phyloP scores from a whole-genome alignment of 192 early-diverging fungal species.

The Backusella circina region DNA sequence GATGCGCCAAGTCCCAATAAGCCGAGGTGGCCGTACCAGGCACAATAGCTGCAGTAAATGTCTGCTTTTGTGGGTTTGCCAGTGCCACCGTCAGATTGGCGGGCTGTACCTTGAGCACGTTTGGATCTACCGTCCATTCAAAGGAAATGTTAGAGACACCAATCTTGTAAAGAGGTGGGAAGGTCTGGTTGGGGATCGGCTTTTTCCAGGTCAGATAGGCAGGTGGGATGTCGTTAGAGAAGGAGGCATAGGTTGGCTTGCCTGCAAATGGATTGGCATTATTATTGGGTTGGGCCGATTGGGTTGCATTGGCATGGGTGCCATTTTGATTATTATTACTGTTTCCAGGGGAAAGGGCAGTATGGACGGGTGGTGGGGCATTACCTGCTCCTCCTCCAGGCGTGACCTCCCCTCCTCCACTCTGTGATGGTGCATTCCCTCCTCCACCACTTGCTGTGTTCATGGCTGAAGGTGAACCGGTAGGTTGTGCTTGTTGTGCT shows the following conservation, averaged over 20 bases:
- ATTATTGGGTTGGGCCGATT: constrained; percentile 1
- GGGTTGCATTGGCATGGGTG: constrained; percentile 20
- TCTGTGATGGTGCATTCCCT: not conserved
- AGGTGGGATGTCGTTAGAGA: constrained; percentile 22
- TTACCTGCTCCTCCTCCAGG: constrained; percentile 1
- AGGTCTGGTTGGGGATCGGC: constrained; percentile 29
- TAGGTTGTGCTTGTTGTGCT: constrained; percentile 2
- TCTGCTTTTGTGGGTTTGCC: constrained; percentile 33
- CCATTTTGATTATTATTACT: constrained; percentile 7
- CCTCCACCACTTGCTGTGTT: not conserved
- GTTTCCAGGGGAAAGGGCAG: not conserved
- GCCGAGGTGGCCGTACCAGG: constrained; percentile 29
- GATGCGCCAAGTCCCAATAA: constrained; percentile 23
- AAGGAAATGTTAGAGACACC: constrained; percentile 29
- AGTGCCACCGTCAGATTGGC: constrained; percentile 27
- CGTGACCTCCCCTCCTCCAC: not conserved
- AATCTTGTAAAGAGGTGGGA: constrained; percentile 33
- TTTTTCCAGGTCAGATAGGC: constrained; percentile 37
- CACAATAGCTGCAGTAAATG: constrained; percentile 17
- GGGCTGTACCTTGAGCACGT: constrained; percentile 24
- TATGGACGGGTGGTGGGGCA: not conserved
- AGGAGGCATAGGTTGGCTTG: constrained; percentile 24
- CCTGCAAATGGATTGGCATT: constrained; percentile 27
- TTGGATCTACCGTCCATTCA: constrained; percentile 27
- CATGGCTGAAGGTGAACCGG: not conserved